These are phyloP conservation scores for Hanseniaspora pseudoguilliermondii DNA, from an alignment of 805 yeast species.

Conservation along the genomic window DNA sequence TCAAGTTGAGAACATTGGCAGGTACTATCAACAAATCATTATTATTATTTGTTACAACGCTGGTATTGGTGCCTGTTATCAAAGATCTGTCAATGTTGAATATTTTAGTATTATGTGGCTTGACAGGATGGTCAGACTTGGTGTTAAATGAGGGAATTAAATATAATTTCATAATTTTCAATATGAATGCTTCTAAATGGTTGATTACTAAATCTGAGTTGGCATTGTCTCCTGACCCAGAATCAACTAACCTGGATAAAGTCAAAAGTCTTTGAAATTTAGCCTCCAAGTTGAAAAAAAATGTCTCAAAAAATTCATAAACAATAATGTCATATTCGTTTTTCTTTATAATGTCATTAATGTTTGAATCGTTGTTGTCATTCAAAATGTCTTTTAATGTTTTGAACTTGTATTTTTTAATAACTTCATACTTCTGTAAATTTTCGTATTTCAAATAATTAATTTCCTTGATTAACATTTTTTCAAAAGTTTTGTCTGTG, in stretches of 20 bases:
- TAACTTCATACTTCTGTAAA: background rate
- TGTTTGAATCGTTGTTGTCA: background rate
- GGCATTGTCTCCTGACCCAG: background rate
- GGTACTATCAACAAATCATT: background rate
- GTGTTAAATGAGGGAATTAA: constrained; percentile 10
- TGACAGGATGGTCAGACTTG: background rate
- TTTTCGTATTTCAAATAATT: constrained; percentile 1
- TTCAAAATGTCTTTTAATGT: constrained; percentile 3
- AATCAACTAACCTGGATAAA: background rate
- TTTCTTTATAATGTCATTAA: background rate
- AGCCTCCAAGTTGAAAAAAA: background rate
- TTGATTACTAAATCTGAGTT: background rate
- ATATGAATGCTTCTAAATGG: background rate
- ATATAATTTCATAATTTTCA: constrained; percentile 1
- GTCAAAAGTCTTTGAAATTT: background rate
- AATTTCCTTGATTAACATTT: background rate
- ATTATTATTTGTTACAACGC: background rate
- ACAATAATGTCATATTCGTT: constrained; percentile 1
- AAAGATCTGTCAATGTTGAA: background rate
- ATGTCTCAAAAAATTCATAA: constrained; percentile 1
- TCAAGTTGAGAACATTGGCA: background rate
- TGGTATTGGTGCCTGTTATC: background rate
- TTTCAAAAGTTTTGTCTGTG: background rate
- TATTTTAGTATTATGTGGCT: background rate
- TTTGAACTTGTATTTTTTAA: constrained; percentile 9